Base-by-base conservation (phyloP, 140 eudicot species). In the Oenanthe javanica region DNA sequence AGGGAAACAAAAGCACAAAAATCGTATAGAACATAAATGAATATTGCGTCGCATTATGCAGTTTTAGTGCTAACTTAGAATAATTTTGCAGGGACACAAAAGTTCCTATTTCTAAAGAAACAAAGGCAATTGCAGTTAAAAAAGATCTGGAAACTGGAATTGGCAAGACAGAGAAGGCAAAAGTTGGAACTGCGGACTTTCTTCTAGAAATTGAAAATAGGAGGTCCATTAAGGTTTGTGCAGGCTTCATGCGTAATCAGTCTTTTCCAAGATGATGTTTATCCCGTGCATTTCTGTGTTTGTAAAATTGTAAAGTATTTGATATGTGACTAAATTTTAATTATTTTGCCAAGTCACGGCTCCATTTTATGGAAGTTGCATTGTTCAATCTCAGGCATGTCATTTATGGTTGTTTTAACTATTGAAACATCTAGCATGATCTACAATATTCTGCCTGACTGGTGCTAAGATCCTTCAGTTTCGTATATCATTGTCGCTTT, bases 181-280 rank as follows among this genome's bases (percentile, higher is more conserved):
- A 86, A 80, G 85, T 86, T n/a, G 97, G 98, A 72, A 89, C 92
- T 36, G 98, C 98, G 0, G 69, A 52, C 78, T 89, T 82, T 81
- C 91, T 93, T 50, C 54, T 93, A 46, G 93, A 91, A 73, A 94
- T 93, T 50, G 97, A 93, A 83, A 83, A 85, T 78, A 88, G 61
- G 67, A 83, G 98, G 66, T 81, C 98, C 61, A 91, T 93, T 16
- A 91, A 93, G 97, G 98, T 93, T 59, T 10, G 71, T 61, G 57
- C 25, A n/a, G 36, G n/a, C 64, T 18, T 57, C 52, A 38, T 38
- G n/a, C 8, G 21, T 40, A n/a, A 23, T 61, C 0, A 61, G 70
- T 61, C 36, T 23, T n/a, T n/a, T 61, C 9, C 40, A 3, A 77
- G 36, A 31, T n/a, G 3, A 5, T 19, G 47, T 4, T 19, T 45